A percentile compares a stretch with the other conserved stretches of the same genome.
Conservation (phyloP, 495 filamentous ascomycete genomes). For the Aspergillus egyptiacus region DNA sequence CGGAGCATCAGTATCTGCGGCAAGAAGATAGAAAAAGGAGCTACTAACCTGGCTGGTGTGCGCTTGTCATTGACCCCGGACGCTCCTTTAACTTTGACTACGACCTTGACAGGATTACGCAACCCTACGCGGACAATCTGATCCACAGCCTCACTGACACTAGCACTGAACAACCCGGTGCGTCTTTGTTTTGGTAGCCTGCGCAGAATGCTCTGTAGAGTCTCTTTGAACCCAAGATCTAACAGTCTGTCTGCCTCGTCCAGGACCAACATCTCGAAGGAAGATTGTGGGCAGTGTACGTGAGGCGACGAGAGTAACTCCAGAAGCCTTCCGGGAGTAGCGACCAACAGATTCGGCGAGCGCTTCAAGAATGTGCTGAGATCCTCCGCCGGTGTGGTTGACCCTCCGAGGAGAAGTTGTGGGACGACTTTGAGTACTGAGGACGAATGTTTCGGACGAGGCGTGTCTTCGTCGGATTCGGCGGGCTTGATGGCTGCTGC, state of each 20-base stretch:
- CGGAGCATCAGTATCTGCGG: constrained; percentile 10
- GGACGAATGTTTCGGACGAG: constrained; percentile 44
- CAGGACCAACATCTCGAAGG: constrained; percentile 83
- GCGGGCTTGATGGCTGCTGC: constrained; percentile 50
- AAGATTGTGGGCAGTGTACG: constrained; percentile 81
- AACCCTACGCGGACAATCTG: constrained; percentile 88
- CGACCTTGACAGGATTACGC: constrained; percentile 88
- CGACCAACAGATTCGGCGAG: constrained; percentile 81
- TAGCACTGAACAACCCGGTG: constrained; percentile 91
- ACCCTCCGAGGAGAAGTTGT: constrained; percentile 85
- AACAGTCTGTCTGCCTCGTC: constrained; percentile 92
- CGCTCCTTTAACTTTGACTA: constrained; percentile 81
- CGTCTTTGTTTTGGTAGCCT: constrained; percentile 86
- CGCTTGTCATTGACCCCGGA: constrained; percentile 72
- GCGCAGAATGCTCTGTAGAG: constrained; percentile 76
- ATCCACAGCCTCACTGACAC: constrained; percentile 83
- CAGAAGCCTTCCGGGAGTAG: constrained; percentile 80
- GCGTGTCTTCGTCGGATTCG: constrained; percentile 47
- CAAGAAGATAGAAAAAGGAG: not conserved
- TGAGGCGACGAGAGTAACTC: constrained; percentile 87
- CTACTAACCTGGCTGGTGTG: constrained; percentile 64
- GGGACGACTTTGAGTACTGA: constrained; percentile 60
- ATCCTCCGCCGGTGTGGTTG: constrained; percentile 76
- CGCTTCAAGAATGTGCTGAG: constrained; percentile 69
- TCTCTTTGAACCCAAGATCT: constrained; percentile 92